Evolutionary conservation across 768 basidiomycete species (phyloP), one percentile per base, ranked within the genome.

Genomic region (Lyophyllum atratum): DNA sequence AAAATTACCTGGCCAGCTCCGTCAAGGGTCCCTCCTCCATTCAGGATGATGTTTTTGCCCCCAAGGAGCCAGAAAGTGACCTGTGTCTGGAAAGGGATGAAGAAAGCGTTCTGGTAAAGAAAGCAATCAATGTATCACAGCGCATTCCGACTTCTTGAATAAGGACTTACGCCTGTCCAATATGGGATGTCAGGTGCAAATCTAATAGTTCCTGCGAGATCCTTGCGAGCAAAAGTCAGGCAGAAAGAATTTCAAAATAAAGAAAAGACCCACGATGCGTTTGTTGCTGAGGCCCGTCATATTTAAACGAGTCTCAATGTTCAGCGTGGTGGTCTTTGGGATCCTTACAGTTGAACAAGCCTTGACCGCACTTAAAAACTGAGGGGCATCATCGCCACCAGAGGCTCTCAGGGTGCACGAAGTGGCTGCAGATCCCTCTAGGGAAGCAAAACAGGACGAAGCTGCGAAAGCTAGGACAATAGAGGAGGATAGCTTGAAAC

Each of bases 1-100:
- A 47, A 3, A 51, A 43, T 50, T 58, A 82, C 81, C 71, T 87
- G 85, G 11, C 87, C 87, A 29, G 80, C 77, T 17, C 85, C 87
- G 64, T 87, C 85, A 17, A 89, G 73, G 2, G 83, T 85, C 11
- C 86, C 86, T 33, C 86, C 85, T 7, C 87, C 86, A 53, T 80
- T 78, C 21, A 84, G 63, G 8, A 70, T 29, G 39, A 83, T 72
- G 55, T 82, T 79, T 28, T 73, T 68, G 5, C 83, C 83, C 26
- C 82, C 82, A 2, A 84, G 66, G 4, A 83, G 69, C 83, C 83
- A 86, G 63, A 82, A 83, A 4, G 81, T 78, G 24, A 79, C 66
- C 61, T 82, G 80, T 0, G 74, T 79, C 64, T 84, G 83, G 70
- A 82, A 85, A 15, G 77, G 69, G 53, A 84, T 79, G 52, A 73